Conservation (phyloP, 192 early-diverging fungal species). For the Mortierella alpina region DNA sequence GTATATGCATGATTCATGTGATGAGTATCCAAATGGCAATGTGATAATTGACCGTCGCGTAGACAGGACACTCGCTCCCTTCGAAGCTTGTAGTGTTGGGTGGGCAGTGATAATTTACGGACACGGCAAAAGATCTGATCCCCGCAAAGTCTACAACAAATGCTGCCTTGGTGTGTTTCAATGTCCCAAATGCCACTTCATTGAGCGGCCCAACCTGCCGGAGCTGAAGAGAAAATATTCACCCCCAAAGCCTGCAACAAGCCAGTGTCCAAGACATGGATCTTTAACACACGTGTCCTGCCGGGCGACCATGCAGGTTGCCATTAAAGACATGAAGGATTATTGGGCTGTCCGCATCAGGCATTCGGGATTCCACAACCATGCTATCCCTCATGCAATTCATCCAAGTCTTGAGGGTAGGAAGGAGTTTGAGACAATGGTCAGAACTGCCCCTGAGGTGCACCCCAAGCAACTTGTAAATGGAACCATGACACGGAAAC, state of each 20-base stretch:
- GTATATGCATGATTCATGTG: no score
- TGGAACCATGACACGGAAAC: not conserved
- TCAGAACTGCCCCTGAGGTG: constrained; percentile 6
- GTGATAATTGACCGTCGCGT: no score
- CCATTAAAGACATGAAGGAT: no score
- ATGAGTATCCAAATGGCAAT: no score
- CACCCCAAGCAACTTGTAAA: not conserved
- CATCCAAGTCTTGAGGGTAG: no score
- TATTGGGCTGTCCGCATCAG: not conserved
- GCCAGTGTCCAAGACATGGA: not conserved
- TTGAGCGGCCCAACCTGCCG: not conserved
- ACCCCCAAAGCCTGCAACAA: not conserved
- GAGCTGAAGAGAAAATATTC: not conserved
- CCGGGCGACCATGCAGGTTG: not conserved
- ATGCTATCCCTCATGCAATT: constrained; percentile 1
- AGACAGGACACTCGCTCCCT: no score
- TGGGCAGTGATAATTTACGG: no score
- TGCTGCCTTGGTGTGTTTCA: not conserved
- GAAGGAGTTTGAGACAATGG: not conserved
- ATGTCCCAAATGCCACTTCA: not conserved
- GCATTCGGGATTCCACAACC: constrained; percentile 5
- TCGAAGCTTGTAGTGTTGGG: no score
- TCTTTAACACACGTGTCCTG: not conserved
- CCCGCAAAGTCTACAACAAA: no score
- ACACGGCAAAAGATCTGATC: no score